These are phyloP conservation scores for Xylaria nigripes DNA, from an alignment of 495 filamentous ascomycete genomes.

Conservation along the genomic window DNA sequence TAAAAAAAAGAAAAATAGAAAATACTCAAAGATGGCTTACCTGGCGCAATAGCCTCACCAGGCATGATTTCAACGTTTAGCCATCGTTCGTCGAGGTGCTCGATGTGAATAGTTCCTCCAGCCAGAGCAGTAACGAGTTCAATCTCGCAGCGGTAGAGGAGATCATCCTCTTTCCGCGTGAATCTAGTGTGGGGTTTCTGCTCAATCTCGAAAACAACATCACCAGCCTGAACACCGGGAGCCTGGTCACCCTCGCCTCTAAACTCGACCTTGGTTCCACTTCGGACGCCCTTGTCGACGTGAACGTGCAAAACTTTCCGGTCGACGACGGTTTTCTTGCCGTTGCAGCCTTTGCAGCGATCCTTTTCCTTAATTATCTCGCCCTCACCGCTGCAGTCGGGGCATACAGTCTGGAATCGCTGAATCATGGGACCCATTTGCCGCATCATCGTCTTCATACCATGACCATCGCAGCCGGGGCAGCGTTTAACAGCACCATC, in stretches of 20 bases:
- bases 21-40: slow-evolving; percentile 47
- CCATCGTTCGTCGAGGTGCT: slow-evolving; percentile 97
- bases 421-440: slow-evolving; percentile 99
- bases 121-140: slow-evolving; percentile 93
- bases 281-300: slow-evolving; percentile 88
- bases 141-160: slow-evolving; percentile 92
- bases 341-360: slow-evolving; percentile 84
- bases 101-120: slow-evolving; percentile 78
- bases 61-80: slow-evolving; percentile 82
- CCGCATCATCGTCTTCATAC: slow-evolving; percentile 99
- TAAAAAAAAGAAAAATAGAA: slow-evolving; percentile 2
- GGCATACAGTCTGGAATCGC: slow-evolving; percentile 98
- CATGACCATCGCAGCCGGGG: slow-evolving; percentile 78
- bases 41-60: slow-evolving; percentile 86
- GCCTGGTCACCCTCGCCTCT: slow-evolving; percentile 94
- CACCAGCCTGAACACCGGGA: slow-evolving; percentile 83
- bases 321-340: slow-evolving; percentile 97
- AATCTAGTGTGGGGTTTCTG: slow-evolving; percentile 95
- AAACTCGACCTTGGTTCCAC: slow-evolving; percentile 93
- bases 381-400: slow-evolving; percentile 93
- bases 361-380: slow-evolving; percentile 95
- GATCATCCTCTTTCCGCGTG: slow-evolving; percentile 90
- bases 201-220: slow-evolving; percentile 96
- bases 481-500: slow-evolving; percentile 93
- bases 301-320: slow-evolving; percentile 97